Evolutionary conservation across 495 filamentous ascomycete genomes (phyloP), one percentile per base, ranked within the genome.

Genomic region (Penicillium crystallinum): DNA sequence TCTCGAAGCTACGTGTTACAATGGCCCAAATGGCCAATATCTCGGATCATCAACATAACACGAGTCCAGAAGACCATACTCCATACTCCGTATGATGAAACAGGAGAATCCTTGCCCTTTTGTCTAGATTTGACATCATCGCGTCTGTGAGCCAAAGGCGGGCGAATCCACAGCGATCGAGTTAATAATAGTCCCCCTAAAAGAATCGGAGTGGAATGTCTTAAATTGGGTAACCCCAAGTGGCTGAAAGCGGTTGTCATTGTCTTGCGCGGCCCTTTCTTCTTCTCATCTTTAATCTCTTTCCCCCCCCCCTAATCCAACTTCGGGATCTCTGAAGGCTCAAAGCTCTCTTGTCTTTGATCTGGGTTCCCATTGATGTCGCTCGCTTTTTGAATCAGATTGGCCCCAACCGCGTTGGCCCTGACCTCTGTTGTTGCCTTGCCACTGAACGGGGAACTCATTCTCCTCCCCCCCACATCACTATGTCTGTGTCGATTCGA

Each of bases 401-500:
- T 38, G 46, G 46, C 34, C 31, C 21, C 30, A 23, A 27, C 45
- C 21, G 45, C 46, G 34, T 27, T 23, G 22, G 12, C 22, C 46
- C 21, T 19, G 22, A 45, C 31, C 15, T 38, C 17, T 31, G n/a
- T 27, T 43, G 33, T 41, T 55, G 50, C 47, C 44, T 43, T 48
- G 46, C 52, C 36, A 46, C 46, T 18, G 48, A 30, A 43, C 35
- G 42, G 46, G 33, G 34, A 49, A 4, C 30, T 49, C 29, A 36
- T 35, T 38, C 37, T 37, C 46, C 42, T 27, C 23, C 40, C 52
- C 37, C 53, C 47, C 43, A 56, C 51, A 31, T 55, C 67, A 77
- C 43, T 55, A 90, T 90, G 87, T 81, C 82, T 34, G 77, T 83
- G 52, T 81, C 79, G 43, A 79, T 78, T 54, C 82, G 83, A 70